Evolutionary conservation across 306 rosid species (phyloP), one percentile per base, ranked within the genome.

Genomic region (Begonia loranthoides): DNA sequence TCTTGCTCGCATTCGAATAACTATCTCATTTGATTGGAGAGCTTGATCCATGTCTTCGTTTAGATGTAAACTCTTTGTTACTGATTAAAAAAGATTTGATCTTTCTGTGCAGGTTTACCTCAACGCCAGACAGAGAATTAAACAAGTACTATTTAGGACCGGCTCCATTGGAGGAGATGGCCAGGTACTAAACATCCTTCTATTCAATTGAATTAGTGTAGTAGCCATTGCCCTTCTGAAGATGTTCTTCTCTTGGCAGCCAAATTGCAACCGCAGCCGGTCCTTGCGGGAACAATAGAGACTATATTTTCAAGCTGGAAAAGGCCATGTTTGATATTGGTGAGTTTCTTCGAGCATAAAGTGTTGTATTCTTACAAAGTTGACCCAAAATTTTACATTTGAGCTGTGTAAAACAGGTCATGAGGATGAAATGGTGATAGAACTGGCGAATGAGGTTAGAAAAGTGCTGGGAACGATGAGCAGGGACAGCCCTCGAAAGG

Each of bases 181-280:
- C 99, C 54, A 73, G 93, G 99, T 90, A 78, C 4, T 14, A 41
- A 15, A 9, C 24, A 55, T 15, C 36, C 36, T 28, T 28, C 6
- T 0, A 28, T 7, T 28, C 36, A 28, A 5, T 28, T 28, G 36
- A 4, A 28, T 28, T 4, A 28, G 4, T 28, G 36, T 28, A 4
- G 0, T 28, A 28, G 36, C 36, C 36, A 7, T 28, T 28, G 36
- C 36, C 36, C 36, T 28, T 28, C 36, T 28, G 36, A 28, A 4
- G 6, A 28, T 28, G 1, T 28, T 28, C 36, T 4, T 28, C 17
- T 36, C 33, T 17, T 41, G 60, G 28, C 83, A 90, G 99, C 61
- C 94, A 92, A 87, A 92, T 92, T 55, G 96, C 99, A 57, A 80
- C 94, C 47, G 96, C 99, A 12, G 6, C n/a, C 63, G 99, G 99